Evolutionary conservation across 495 filamentous ascomycete species (phyloP).

Genomic region (Aspergillus nanangensis): DNA sequence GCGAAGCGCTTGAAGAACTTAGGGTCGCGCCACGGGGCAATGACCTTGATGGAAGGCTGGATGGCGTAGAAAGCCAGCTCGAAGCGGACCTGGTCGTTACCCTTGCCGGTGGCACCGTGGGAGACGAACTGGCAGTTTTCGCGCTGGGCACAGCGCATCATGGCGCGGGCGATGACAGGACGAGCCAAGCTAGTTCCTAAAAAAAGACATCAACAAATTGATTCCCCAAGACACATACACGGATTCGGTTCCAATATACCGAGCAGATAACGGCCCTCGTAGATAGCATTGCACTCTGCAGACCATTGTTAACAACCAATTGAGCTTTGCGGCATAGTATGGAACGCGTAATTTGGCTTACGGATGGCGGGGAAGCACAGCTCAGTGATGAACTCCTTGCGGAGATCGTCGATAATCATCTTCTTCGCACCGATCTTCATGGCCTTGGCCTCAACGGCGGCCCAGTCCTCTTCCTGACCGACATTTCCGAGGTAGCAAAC

Average conservation of each 20-base stretch:
- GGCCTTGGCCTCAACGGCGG: slow-evolving; percentile 13
- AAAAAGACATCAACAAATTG: too few relatives aligned
- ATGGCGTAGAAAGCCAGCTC: slow-evolving; percentile 73
- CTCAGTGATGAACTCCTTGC: slow-evolving; percentile 72
- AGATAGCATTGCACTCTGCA: slow-evolving; percentile 70
- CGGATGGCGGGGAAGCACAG: slow-evolving; percentile 78
- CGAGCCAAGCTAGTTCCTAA: slow-evolving; percentile 77
- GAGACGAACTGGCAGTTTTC: slow-evolving; percentile 53
- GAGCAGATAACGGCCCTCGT: slow-evolving; percentile 77
- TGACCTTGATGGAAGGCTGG: slow-evolving; percentile 75
- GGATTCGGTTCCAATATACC: too few relatives aligned
- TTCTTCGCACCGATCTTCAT: slow-evolving; percentile 15
- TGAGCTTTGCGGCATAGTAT: neutral
- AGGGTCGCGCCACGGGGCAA: slow-evolving; percentile 83
- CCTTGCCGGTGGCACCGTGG: slow-evolving; percentile 85
- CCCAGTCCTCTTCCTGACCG: slow-evolving; percentile 16
- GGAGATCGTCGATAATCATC: slow-evolving; percentile 13
- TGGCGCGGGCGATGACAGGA: slow-evolving; percentile 81
- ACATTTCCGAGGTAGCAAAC: slow-evolving; percentile 15
- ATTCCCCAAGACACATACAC: too few relatives aligned
- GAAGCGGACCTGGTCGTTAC: slow-evolving; percentile 86
- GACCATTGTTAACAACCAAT: too few relatives aligned
- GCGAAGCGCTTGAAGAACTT: slow-evolving; percentile 79
- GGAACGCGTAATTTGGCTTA: slow-evolving; percentile 5
- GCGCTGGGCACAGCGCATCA: slow-evolving; percentile 63